Evolutionary conservation across 106 monocot genomes (phyloP).

Genomic region (Narthecium ossifragum): DNA sequence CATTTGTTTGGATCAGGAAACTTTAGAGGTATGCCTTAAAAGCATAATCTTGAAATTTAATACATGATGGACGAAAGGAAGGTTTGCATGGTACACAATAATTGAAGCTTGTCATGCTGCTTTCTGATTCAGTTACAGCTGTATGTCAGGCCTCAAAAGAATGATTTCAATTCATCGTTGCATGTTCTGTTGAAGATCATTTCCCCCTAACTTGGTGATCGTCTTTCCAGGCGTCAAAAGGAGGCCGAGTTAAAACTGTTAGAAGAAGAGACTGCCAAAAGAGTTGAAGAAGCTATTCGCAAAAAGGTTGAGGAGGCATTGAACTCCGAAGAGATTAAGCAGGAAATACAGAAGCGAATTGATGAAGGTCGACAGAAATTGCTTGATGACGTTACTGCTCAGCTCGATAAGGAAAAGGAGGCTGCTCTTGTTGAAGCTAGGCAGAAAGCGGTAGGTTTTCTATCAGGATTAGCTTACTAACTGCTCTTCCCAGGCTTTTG

Average conservation of each 20-base stretch:
- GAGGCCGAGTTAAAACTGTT: conserved; percentile 89
- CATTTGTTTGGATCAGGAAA: conserved; percentile 88
- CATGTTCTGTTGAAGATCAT: conserved; percentile 4
- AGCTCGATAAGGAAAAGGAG: conserved; percentile 95
- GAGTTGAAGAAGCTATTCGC: conserved; percentile 93
- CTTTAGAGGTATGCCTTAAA: conserved; percentile 96
- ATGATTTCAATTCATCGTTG: background rate
- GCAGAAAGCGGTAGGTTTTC: conserved; percentile 71
- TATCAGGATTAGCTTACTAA: no score
- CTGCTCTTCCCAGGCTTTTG: background rate
- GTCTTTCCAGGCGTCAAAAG: conserved; percentile 62
- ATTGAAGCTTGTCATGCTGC: conserved; percentile 29
- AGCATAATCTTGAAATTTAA: conserved; percentile 63
- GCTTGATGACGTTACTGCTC: conserved; percentile 64
- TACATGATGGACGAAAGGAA: conserved; percentile 21
- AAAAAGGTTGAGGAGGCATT: conserved; percentile 85
- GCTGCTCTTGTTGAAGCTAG: conserved; percentile 68
- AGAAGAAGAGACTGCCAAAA: conserved; percentile 93
- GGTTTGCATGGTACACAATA: conserved; percentile 24
- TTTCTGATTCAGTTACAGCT: conserved; percentile 20
- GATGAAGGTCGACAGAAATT: conserved; percentile 83
- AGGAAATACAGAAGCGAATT: conserved; percentile 74
- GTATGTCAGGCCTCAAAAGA: conserved; percentile 16
- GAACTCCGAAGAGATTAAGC: conserved; percentile 78
- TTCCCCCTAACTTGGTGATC: conserved; percentile 19